Base-by-base conservation (phyloP, 306 rosid species). In the Ziziphus jujuba region DNA sequence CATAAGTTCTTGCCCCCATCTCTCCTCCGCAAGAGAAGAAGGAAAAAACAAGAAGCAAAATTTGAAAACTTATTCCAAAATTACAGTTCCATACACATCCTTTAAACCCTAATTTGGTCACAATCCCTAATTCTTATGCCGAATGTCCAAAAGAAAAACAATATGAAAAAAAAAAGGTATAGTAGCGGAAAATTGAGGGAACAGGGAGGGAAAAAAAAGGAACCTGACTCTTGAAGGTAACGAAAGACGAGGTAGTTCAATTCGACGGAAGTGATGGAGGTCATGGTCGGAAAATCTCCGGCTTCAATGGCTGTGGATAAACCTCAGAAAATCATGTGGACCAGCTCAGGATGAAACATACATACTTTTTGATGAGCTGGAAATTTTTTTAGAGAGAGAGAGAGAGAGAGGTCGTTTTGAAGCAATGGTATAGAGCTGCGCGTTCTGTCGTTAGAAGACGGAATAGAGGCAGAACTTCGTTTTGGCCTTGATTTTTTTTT, bases 211-310 rank as follows among this genome's bases (percentile, higher is more conserved):
- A 54, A 64, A 59, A 1, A n/a, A 40, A 68, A 69, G 34, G 1
- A 14, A 92, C 98, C 98, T 79, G 98, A 92, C 81, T 92, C 98
- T 43, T 87, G 92, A 63, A 92, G 98, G 76, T 92, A 92, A 4
- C 98, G 98, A 59, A 85, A 92, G 9, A 92, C 87, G 0, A 92
- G 89, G 67, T 71, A 92, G 64, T 92, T 92, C 80, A 92, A 81
- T 67, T 92, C 96, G 65, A 78, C 92, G 80, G 98, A 87, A 53
- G 95, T 82, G 67, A 89, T 70, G 75, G 95, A 66, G 14, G 84
- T 35, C 96, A 89, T 92, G 57, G 75, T 75, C 45, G 25, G 71
- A 50, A 67, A 80, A 63, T 54, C 47, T 43, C 70, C 56, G 66
- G 85, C 87, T 65, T 56, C 60, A 68, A 65, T 21, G 67, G 81